Conservation (phyloP, 108 stramenopile genomes). For the Cyclotella distinguenda region DNA sequence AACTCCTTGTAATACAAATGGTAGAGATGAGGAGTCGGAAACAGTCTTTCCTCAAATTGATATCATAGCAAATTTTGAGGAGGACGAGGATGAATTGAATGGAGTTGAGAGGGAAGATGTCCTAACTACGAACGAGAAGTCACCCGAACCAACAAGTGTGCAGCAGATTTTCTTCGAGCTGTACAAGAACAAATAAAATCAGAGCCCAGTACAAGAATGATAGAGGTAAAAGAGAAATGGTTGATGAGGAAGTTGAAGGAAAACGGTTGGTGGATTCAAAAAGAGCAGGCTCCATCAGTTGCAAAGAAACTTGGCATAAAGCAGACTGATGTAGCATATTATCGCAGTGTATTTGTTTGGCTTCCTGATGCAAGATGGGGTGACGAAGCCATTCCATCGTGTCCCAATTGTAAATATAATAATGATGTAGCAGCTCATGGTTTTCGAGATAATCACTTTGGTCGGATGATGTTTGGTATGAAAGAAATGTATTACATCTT, state of each 20-base stretch:
- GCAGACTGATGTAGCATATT: slow-evolving; percentile 14
- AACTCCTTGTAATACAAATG: no score
- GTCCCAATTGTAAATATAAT: slow-evolving; percentile 28
- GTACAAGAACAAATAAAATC: background rate
- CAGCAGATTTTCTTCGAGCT: no score
- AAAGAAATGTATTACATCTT: slow-evolving; percentile 20
- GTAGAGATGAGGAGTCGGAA: no score
- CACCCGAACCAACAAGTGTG: no score
- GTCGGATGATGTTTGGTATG: slow-evolving; percentile 16
- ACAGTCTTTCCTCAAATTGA: no score
- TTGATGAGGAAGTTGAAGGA: slow-evolving; percentile 15
- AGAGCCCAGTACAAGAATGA: no score
- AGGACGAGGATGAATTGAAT: no score
- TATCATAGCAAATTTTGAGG: no score
- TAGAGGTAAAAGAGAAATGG: no score
- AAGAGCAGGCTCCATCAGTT: slow-evolving; percentile 1
- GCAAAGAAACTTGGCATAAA: slow-evolving; percentile 16
- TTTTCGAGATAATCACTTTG: slow-evolving; percentile 28
- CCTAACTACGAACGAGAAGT: no score
- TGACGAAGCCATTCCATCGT: slow-evolving; percentile 24
- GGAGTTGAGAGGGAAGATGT: no score
- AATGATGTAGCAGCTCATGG: slow-evolving; percentile 19
- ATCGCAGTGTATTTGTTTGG: slow-evolving; percentile 36
- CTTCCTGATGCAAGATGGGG: slow-evolving; percentile 26
- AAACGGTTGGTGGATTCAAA: slow-evolving; percentile 29